These are phyloP conservation scores for Linum lewisii DNA, from an alignment of 345 rosid species.

Conservation along the genomic window DNA sequence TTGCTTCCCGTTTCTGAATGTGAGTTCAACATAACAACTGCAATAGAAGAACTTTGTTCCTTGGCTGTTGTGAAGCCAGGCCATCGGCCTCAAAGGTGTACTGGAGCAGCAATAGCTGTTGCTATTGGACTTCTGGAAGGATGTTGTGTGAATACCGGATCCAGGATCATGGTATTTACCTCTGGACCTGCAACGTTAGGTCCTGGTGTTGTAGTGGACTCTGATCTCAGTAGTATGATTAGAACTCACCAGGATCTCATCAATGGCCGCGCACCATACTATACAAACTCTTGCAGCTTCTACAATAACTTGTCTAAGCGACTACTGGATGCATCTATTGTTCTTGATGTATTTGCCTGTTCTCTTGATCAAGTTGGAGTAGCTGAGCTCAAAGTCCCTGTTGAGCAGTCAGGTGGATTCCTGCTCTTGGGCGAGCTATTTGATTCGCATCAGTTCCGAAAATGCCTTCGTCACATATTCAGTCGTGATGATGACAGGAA, in stretches of 20 bases:
- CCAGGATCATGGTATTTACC: conserved; percentile 84
- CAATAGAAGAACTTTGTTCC: conserved; percentile 63
- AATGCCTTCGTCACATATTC: conserved; percentile 67
- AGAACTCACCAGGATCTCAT: conserved; percentile 82
- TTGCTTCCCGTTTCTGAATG: conserved; percentile 68
- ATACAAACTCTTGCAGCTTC: conserved; percentile 47
- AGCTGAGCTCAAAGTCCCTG: conserved; percentile 65
- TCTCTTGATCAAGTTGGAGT: conserved; percentile 94
- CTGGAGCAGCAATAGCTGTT: conserved; percentile 71
- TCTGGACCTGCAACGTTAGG: conserved; percentile 94
- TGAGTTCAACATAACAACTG: conserved; percentile 63
- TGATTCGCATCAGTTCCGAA: conserved; percentile 64
- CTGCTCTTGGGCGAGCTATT: conserved; percentile 82
- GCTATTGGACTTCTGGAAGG: conserved; percentile 79
- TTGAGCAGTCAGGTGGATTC: conserved; percentile 87
- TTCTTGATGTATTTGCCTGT: conserved; percentile 86
- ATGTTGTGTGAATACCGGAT: conserved; percentile 47
- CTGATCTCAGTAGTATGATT: conserved; percentile 46
- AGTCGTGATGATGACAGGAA: conserved; percentile 54
- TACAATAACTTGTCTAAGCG: conserved; percentile 54
- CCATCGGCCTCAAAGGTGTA: conserved; percentile 77
- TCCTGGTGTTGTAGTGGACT: conserved; percentile 72
- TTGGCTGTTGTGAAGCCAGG: conserved; percentile 28
- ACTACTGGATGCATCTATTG: conserved; percentile 49
- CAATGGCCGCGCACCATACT: conserved; percentile 48